phyloP scores from a whole-genome alignment of 305 asterid genomes.

The Coffea humblotiana region DNA sequence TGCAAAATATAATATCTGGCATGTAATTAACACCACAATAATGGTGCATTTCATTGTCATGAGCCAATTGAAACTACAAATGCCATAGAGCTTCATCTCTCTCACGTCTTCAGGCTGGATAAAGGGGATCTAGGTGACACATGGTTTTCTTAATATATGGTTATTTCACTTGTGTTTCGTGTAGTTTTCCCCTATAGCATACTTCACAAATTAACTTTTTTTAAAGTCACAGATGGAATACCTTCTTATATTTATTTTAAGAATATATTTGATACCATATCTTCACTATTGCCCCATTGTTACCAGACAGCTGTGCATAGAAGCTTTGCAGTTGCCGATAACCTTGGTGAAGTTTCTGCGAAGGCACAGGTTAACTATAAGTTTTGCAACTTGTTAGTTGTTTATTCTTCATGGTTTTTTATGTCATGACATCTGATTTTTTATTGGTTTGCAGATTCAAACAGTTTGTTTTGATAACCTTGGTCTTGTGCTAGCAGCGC shows the following conservation, averaged over 20 bases:
- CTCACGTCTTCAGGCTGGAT: not conserved
- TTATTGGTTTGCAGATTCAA: constrained; percentile 68
- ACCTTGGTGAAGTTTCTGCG: constrained; percentile 94
- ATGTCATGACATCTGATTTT: constrained; percentile 21
- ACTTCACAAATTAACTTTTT: not conserved
- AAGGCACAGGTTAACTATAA: constrained; percentile 64
- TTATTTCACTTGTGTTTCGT: not conserved
- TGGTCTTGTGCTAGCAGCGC: constrained; percentile 81
- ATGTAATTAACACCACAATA: not conserved
- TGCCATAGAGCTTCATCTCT: not conserved
- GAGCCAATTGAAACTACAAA: not conserved
- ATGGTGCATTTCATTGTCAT: not conserved
- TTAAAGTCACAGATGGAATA: not conserved
- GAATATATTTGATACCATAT: not conserved
- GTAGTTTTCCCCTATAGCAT: not conserved
- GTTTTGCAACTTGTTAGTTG: not conserved
- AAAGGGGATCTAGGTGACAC: not conserved
- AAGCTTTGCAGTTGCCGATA: constrained; percentile 89
- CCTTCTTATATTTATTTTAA: not conserved
- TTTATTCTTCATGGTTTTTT: not conserved
- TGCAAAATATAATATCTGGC: not conserved
- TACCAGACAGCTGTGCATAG: constrained; percentile 84
- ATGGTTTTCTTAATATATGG: not conserved
- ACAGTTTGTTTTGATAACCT: constrained; percentile 91
- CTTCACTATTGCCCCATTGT: constrained; percentile 4